A percentile compares a stretch with the other conserved stretches of the same genome.
phyloP scores from a whole-genome alignment of 306 rosid species.

The Castanea mollissima region DNA sequence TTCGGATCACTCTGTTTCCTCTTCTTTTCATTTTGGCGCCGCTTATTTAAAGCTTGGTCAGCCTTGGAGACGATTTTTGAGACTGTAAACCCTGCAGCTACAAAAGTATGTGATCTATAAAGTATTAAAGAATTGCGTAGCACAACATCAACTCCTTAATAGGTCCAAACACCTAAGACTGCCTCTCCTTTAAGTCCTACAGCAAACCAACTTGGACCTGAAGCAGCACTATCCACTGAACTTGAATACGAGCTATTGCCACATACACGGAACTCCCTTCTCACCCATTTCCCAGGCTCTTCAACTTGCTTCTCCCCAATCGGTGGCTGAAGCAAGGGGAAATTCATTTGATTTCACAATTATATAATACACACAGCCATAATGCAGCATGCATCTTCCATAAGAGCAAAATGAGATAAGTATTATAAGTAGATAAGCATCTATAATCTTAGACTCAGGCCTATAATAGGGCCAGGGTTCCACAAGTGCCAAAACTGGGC shows the following conservation, averaged over 20 bases:
- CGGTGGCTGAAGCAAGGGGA: constrained; percentile 68
- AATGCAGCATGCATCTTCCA: constrained; percentile 13
- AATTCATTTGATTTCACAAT: constrained; percentile 11
- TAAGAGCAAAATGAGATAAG: background rate
- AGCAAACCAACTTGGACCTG: constrained; percentile 98
- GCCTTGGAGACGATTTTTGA: constrained; percentile 86
- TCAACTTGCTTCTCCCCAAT: constrained; percentile 58
- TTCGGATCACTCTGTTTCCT: constrained; percentile 28
- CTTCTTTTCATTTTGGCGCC: constrained; percentile 37
- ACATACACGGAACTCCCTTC: constrained; percentile 53
- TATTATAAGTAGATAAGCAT: background rate
- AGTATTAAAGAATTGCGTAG: constrained; percentile 70
- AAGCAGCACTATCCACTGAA: constrained; percentile 71
- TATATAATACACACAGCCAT: constrained; percentile 6
- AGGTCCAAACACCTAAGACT: constrained; percentile 69
- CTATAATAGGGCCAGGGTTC: background rate
- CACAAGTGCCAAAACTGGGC: background rate
- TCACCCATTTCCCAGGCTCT: constrained; percentile 31
- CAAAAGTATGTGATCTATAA: constrained; percentile 54
- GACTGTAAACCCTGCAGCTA: constrained; percentile 74
- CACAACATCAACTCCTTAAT: constrained; percentile 75
- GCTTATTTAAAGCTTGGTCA: constrained; percentile 56
- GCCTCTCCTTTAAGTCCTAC: constrained; percentile 93
- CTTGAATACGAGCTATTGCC: constrained; percentile 89
- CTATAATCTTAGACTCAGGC: background rate